phyloP scores from a whole-genome alignment of 2,329 filamentous ascomycete genomes.

The Paraconiothyrium sp. region DNA sequence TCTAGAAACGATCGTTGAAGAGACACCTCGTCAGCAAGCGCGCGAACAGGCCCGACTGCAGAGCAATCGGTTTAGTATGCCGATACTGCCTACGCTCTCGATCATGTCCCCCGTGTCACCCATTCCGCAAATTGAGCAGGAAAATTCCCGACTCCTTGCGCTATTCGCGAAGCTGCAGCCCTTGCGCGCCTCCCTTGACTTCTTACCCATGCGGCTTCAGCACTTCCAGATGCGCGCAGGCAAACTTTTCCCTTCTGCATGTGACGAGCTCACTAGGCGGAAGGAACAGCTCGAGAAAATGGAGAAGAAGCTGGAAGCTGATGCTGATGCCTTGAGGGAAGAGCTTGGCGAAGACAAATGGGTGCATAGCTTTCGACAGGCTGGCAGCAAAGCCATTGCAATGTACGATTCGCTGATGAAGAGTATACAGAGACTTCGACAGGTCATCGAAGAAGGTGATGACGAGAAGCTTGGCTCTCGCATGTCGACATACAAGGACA shows the following conservation, averaged over 20 bases:
- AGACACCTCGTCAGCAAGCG: constrained; percentile 72
- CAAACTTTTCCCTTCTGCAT: constrained; percentile 85
- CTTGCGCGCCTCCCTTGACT: constrained; percentile 89
- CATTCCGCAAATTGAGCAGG: constrained; percentile 68
- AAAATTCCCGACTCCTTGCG: constrained; percentile 87
- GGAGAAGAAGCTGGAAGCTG: constrained; percentile 87
- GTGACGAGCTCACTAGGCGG: constrained; percentile 83
- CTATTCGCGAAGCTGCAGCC: constrained; percentile 97
- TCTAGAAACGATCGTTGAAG: constrained; percentile 91
- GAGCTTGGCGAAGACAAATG: constrained; percentile 95
- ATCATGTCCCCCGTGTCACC: constrained; percentile 69
- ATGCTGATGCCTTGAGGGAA: constrained; percentile 87
- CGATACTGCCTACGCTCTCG: constrained; percentile 58
- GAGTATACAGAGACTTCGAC: constrained; percentile 82
- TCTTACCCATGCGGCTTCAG: constrained; percentile 91
- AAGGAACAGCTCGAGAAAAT: constrained; percentile 79
- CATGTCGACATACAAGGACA: constrained; percentile 92
- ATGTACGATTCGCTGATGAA: constrained; percentile 96
- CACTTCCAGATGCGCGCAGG: constrained; percentile 84
- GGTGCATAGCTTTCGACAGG: constrained; percentile 94
- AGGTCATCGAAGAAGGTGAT: constrained; percentile 78
- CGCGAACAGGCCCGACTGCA: constrained; percentile 61
- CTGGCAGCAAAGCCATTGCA: constrained; percentile 89
- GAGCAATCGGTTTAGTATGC: constrained; percentile 74
- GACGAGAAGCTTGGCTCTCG: constrained; percentile 71